Percentiles rank a stretch among this genome's conserved stretches.
phyloP scores from a whole-genome alignment of 306 rosid species.

The Begonia fuchsioides region DNA sequence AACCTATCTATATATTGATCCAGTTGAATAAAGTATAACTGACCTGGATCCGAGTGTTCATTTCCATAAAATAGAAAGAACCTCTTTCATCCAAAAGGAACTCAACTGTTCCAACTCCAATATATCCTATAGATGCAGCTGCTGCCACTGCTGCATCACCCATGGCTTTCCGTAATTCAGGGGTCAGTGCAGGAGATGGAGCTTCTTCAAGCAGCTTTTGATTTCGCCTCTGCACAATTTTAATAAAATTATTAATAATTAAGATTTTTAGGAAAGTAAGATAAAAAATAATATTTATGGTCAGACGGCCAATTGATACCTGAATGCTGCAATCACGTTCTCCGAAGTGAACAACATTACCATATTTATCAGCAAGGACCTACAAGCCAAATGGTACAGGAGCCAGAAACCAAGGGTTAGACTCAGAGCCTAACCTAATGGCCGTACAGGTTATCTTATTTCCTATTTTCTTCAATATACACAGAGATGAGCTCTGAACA shows the following conservation, averaged over 20 bases:
- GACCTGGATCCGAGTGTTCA: constrained; percentile 99
- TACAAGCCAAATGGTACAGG: constrained; percentile 20
- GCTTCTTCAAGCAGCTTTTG: constrained; percentile 98
- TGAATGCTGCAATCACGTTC: constrained; percentile 99
- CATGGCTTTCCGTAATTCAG: constrained; percentile 90
- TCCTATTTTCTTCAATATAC: neutral
- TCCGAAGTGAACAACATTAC: constrained; percentile 95
- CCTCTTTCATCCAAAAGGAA: constrained; percentile 99
- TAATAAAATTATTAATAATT: neutral
- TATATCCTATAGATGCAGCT: constrained; percentile 93
- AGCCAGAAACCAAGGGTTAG: constrained; percentile 10
- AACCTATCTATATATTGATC: neutral
- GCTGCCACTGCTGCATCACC: constrained; percentile 99
- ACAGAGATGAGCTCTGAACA: neutral
- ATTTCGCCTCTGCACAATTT: constrained; percentile 55
- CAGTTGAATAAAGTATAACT: constrained; percentile 7
- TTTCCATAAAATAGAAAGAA: constrained; percentile 98
- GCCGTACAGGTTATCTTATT: neutral
- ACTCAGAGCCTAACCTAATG: neutral
- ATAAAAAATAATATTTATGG: constrained; percentile 1
- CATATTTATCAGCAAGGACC: constrained; percentile 92
- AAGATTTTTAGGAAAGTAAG: constrained; percentile 4
- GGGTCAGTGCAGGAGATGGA: constrained; percentile 97
- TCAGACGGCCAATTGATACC: constrained; percentile 25
- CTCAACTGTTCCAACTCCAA: constrained; percentile 92